Conservation (phyloP, 805 yeast species). For the Suhomyces tanzawaensis region DNA sequence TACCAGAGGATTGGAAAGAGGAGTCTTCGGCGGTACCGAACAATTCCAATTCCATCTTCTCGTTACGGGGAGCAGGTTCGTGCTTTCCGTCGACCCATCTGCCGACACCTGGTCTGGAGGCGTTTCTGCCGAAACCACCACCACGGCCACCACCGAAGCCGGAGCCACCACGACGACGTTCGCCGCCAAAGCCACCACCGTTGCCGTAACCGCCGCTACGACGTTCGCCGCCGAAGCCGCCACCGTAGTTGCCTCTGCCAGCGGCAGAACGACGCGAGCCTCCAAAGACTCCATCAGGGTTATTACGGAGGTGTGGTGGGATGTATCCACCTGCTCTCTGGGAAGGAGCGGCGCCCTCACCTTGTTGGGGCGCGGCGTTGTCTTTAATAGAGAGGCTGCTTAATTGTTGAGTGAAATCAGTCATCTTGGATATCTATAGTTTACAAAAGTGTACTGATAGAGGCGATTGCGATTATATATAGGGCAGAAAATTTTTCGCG, state of each 20-base stretch:
- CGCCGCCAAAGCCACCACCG: slow-evolving; percentile 25
- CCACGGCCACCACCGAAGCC: slow-evolving; percentile 19
- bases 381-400: slow-evolving; percentile 52
- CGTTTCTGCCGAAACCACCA: slow-evolving; percentile 22
- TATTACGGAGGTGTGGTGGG: slow-evolving; percentile 35
- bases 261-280: slow-evolving; percentile 18
- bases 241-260: slow-evolving; percentile 25
- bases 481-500: slow-evolving; percentile 6
- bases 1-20: slow-evolving; percentile 86
- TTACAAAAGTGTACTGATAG: slow-evolving; percentile 7
- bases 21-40: slow-evolving; percentile 81
- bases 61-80: slow-evolving; percentile 72
- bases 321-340: slow-evolving; percentile 21
- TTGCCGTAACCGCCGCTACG: slow-evolving; percentile 16
- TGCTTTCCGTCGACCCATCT: slow-evolving; percentile 85
- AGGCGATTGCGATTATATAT: slow-evolving; percentile 6
- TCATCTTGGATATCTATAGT: slow-evolving; percentile 38
- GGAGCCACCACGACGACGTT: slow-evolving; percentile 13
- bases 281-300: slow-evolving; percentile 29
- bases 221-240: slow-evolving; percentile 14
- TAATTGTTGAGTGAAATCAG: slow-evolving; percentile 58
- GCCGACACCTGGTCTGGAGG: slow-evolving; percentile 61
- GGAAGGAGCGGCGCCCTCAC: slow-evolving; percentile 23
- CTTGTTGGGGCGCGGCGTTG: slow-evolving; percentile 17
- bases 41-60: slow-evolving; percentile 69